phyloP scores from a whole-genome alignment of 2,329 filamentous ascomycete species.

The Periconia sp. region DNA sequence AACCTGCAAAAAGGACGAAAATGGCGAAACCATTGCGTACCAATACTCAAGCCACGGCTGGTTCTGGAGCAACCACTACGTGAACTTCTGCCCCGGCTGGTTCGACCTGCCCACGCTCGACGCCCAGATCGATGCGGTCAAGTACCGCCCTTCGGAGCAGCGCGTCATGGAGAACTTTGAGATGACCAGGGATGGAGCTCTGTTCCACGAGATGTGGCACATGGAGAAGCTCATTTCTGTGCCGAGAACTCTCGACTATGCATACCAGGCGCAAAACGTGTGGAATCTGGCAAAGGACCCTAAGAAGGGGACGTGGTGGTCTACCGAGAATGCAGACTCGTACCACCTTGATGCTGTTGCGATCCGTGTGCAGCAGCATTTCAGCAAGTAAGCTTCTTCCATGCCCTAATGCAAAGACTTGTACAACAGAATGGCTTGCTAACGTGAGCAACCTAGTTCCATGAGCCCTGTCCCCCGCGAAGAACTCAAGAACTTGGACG shows the following conservation, averaged over 20 bases:
- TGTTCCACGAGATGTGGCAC: background rate
- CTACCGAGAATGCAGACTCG: constrained; percentile 2
- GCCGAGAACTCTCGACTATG: background rate
- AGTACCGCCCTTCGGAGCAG: too few relatives aligned
- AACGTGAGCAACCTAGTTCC: background rate
- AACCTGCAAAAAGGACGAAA: background rate
- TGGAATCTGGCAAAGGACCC: background rate
- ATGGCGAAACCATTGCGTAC: background rate
- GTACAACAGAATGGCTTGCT: background rate
- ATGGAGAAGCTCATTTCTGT: background rate
- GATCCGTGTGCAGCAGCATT: constrained; percentile 1
- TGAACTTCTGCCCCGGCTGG: background rate
- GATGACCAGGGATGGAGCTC: background rate
- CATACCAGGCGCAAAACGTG: background rate
- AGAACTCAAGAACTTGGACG: background rate
- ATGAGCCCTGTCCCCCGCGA: background rate
- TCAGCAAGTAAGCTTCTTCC: background rate
- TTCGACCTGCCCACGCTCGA: too few relatives aligned
- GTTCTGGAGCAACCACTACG: background rate
- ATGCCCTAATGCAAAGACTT: too few relatives aligned
- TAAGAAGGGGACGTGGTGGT: constrained; percentile 1
- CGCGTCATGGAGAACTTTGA: background rate
- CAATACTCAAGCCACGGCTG: background rate
- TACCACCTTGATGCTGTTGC: constrained; percentile 1
- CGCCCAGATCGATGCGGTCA: too few relatives aligned